These are phyloP conservation scores for Candida sanyaensis DNA, from an alignment of 1,139 yeast genomes.

Conservation along the genomic window DNA sequence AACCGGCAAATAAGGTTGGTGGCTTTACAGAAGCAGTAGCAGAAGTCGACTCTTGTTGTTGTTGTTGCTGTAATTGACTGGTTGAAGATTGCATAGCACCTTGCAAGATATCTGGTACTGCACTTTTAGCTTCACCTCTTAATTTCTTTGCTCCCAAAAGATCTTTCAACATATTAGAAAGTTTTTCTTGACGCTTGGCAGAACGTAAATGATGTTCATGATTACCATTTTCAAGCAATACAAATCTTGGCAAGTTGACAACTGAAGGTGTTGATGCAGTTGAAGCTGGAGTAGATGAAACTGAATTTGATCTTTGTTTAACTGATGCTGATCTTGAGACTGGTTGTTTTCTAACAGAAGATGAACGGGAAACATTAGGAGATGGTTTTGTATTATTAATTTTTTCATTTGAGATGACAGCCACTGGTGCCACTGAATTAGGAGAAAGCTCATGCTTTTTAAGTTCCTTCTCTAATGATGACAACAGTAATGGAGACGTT, in stretches of 20 bases:
- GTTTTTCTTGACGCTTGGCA: constrained; percentile 84
- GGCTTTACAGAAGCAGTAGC: constrained; percentile 33
- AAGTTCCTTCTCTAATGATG: constrained; percentile 15
- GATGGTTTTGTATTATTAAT: constrained; percentile 8
- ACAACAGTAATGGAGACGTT: constrained; percentile 17
- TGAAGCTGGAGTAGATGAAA: constrained; percentile 7
- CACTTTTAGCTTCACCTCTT: constrained; percentile 79
- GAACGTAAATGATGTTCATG: constrained; percentile 81
- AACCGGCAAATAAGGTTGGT: constrained; percentile 81
- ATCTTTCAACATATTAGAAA: constrained; percentile 84
- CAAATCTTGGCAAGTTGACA: constrained; percentile 44
- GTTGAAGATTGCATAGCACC: constrained; percentile 15
- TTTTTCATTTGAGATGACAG: constrained; percentile 6
- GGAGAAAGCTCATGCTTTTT: constrained; percentile 6
- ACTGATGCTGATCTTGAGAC: constrained; percentile 8
- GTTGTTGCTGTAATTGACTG: constrained; percentile 14
- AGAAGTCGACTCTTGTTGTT: constrained; percentile 9
- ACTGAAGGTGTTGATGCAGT: background rate
- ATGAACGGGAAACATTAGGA: constrained; percentile 13
- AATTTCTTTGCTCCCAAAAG: constrained; percentile 79
- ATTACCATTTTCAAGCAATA: constrained; percentile 59
- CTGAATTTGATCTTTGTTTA: constrained; percentile 7
- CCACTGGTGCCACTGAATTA: constrained; percentile 2
- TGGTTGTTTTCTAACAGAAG: constrained; percentile 11
- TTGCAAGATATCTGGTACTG: constrained; percentile 67